Conservation (phyloP, 2,329 filamentous ascomycete genomes). For the Fusarium torulosum region DNA sequence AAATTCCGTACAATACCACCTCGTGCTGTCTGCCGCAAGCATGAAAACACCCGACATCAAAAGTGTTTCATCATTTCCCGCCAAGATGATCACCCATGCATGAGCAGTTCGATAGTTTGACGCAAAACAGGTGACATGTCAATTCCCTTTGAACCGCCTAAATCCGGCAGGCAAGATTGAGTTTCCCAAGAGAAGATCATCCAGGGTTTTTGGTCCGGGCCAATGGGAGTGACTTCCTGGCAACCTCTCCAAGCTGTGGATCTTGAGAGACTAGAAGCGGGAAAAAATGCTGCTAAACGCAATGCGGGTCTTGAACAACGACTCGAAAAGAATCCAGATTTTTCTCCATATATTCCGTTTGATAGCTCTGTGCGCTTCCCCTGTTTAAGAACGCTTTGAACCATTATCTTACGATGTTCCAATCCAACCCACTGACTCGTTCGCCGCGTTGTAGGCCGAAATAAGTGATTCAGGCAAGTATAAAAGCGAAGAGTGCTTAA, state of each 20-base stretch:
- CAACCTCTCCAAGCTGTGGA: too few species aligned
- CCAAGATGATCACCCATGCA: too few species aligned
- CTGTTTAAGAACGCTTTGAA: background rate
- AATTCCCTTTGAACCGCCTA: background rate
- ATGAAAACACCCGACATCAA: too few species aligned
- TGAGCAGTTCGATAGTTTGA: background rate
- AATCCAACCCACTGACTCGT: background rate
- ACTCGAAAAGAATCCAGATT: background rate
- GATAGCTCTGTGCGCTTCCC: background rate
- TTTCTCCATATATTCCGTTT: background rate
- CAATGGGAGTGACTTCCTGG: background rate
- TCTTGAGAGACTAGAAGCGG: too few species aligned
- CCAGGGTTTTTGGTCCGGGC: background rate
- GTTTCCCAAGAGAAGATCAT: background rate
- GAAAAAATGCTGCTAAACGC: background rate
- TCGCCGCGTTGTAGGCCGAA: background rate
- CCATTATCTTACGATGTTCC: background rate
- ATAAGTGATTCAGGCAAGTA: background rate
- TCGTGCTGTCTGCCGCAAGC: too few species aligned
- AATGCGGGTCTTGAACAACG: background rate
- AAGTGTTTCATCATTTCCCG: too few species aligned
- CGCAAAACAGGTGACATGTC: background rate
- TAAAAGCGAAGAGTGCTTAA: too few species aligned
- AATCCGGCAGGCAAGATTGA: background rate
- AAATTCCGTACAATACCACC: too few species aligned